These are phyloP conservation scores for Dryas drummondii DNA, from an alignment of 306 rosid species.

Conservation along the genomic window DNA sequence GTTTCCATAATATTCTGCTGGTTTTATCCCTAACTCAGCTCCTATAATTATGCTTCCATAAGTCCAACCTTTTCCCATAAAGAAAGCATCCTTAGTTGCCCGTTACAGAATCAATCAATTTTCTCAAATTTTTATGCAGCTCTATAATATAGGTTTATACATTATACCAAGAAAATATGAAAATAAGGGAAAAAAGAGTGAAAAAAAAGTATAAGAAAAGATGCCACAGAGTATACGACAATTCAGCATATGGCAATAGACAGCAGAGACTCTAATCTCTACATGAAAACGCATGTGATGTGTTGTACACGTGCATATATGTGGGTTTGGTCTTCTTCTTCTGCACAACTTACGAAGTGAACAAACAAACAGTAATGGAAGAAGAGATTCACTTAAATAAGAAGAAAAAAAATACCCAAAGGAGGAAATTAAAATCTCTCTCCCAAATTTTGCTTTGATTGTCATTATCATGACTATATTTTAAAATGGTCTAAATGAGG, in stretches of 20 bases:
- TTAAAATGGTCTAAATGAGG: neutral
- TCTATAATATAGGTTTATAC: too few species aligned
- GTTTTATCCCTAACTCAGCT: neutral
- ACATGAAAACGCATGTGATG: conserved; percentile 53
- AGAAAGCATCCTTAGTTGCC: neutral
- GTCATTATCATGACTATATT: neutral
- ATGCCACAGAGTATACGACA: conserved; percentile 25
- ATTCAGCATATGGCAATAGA: conserved; percentile 40
- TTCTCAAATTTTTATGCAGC: neutral
- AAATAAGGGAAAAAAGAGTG: too few species aligned
- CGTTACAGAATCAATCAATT: neutral
- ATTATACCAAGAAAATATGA: too few species aligned
- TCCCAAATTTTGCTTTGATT: neutral
- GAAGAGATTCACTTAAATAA: conserved; percentile 34
- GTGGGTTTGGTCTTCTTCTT: conserved; percentile 6
- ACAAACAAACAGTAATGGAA: conserved; percentile 40
- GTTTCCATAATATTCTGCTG: neutral
- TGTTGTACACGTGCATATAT: conserved; percentile 61
- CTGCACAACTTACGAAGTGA: conserved; percentile 48
- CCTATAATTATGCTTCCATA: neutral
- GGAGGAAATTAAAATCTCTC: conserved; percentile 21
- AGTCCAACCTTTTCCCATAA: neutral
- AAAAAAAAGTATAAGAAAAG: neutral
- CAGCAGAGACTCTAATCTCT: conserved; percentile 1
- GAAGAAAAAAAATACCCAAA: conserved; percentile 20